Percentiles rank a stretch among this genome's conserved stretches.
Conservation (phyloP, 305 asterid species). For the Coffea humblotiana region DNA sequence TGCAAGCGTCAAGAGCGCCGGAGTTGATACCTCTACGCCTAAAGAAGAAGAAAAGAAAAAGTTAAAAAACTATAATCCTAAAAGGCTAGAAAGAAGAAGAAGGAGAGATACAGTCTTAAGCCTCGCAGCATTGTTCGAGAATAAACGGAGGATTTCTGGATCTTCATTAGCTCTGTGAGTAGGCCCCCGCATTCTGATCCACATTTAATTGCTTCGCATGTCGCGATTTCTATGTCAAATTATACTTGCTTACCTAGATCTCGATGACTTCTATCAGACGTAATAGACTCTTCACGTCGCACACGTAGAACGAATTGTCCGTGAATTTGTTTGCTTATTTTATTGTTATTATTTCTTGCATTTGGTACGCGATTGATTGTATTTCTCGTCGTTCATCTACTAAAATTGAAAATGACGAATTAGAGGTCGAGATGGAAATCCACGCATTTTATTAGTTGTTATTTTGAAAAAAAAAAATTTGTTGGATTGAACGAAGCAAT, state of each 20-base stretch:
- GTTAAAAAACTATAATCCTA: neutral
- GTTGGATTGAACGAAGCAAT: neutral
- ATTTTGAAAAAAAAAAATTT: neutral
- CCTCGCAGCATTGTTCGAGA: neutral
- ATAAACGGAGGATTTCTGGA: constrained; percentile 7
- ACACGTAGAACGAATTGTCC: neutral
- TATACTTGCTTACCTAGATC: neutral
- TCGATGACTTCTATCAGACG: neutral
- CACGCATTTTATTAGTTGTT: neutral
- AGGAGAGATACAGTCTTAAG: neutral
- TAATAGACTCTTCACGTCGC: no score
- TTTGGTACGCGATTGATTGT: neutral
- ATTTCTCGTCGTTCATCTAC: neutral
- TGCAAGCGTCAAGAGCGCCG: neutral
- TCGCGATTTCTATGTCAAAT: neutral
- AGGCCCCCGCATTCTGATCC: neutral
- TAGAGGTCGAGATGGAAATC: neutral
- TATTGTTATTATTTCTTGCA: neutral
- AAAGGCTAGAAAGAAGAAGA: neutral
- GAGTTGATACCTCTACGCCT: neutral
- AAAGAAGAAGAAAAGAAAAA: neutral
- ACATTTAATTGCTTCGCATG: neutral
- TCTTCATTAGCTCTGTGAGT: constrained; percentile 15
- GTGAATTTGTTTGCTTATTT: neutral
- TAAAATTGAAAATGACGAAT: neutral